These are phyloP conservation scores for Spergularia marina DNA, from an alignment of 148 eudicot genomes.

Conservation along the genomic window DNA sequence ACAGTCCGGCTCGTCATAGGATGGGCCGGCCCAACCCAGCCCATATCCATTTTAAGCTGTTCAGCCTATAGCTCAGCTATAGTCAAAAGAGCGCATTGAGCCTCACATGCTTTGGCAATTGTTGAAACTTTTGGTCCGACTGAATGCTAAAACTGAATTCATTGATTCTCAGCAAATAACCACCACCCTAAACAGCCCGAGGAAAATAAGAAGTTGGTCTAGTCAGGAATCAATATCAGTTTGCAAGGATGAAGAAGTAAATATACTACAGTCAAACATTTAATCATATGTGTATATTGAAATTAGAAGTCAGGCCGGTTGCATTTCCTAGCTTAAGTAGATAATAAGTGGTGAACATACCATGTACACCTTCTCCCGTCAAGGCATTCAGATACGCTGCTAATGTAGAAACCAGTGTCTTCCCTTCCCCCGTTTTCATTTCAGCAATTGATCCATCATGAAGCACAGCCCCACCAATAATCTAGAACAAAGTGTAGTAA, in stretches of 20 bases:
- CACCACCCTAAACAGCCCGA: neutral
- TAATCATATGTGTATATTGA: neutral
- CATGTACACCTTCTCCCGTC: conserved; percentile 97
- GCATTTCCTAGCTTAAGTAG: neutral
- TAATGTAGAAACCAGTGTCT: conserved; percentile 93
- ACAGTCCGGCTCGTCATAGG: too few relatives aligned
- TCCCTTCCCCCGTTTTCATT: conserved; percentile 99
- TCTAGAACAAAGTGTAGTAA: conserved; percentile 38
- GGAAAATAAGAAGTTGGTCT: neutral
- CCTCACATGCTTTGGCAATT: neutral
- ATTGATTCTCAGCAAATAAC: neutral
- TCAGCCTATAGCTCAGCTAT: too few relatives aligned
- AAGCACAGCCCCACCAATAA: conserved; percentile 98
- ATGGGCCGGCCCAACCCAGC: too few relatives aligned
- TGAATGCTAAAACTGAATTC: neutral
- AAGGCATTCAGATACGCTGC: conserved; percentile 99
- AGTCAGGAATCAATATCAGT: neutral
- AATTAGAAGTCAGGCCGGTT: neutral
- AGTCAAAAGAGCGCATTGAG: neutral
- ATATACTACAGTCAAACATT: neutral
- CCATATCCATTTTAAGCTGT: too few relatives aligned
- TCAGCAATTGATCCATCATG: conserved; percentile 98
- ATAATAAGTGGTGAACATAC: conserved; percentile 34
- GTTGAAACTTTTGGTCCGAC: neutral
- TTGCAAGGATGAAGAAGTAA: neutral